Base-by-base conservation (phyloP, 2,329 filamentous ascomycete genomes). In the Colletotrichum trifolii region DNA sequence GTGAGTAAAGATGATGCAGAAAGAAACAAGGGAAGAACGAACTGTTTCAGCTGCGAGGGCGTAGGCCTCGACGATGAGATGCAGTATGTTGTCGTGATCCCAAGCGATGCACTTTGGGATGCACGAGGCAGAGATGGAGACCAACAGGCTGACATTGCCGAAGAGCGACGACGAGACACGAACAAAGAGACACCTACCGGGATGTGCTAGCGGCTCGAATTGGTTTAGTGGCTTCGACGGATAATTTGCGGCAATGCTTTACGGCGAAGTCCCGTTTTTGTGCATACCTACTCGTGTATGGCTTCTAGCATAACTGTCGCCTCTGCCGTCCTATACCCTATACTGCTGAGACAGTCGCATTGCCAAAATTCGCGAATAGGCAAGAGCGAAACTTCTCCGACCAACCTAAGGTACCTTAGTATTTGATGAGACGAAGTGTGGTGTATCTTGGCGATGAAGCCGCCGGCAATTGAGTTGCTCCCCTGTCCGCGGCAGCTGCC, bases 31-130 rank as follows among this genome's bases (percentile, higher is more conserved):
- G 67, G 62, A 54, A 59, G 49, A 68, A 69, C 68, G 67, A 69
- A 69, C 68, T 69, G 58, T 69, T 63, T 64, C 49, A 33, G 50
- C 60, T 59, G 64, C 48, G 60, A 64, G 64, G 61, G 49, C 64
- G 34, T 50, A 58, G 50, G 60, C 54, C 64, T 66, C 64, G 54
- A 66, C 60, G 64, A 66, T 60, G 54, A 54, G 59, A 60, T 34
- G 63, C 40, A 43, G 8, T 39, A 47, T 50, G 43, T 59, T 59
- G 60, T 66, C 42, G 60, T 65, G 48, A 54, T 66, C 60, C 64
- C 54, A 66, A 60, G 39, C 17, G 49, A 38, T 57, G 46, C 17
- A 58, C 49, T 54, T 43, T 60, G 47, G 34, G 64, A 66, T 66
- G 64, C 54, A 64, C 60, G 60, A 60, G 36, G 60, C n/a, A 46